Evolutionary conservation across 2,329 filamentous ascomycete species (phyloP).

Genomic region (Emergomyces orientalis): DNA sequence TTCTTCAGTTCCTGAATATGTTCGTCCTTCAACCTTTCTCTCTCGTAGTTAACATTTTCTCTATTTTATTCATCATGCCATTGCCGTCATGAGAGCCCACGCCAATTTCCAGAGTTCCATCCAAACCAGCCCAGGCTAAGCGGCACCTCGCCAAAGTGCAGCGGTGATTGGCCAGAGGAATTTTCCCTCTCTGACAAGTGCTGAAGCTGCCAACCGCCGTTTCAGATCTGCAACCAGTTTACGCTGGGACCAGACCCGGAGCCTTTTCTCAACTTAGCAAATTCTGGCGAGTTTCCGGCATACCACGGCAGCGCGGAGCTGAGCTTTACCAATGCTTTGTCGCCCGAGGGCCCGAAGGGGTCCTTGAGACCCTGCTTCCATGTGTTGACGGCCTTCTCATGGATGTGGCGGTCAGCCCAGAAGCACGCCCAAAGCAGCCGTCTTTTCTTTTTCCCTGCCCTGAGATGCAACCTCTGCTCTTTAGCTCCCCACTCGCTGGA

Average conservation of each 20-base stretch:
- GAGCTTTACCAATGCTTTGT: neutral
- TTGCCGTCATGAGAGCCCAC: neutral
- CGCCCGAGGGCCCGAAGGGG: neutral
- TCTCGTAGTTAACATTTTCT: no score
- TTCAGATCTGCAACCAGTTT: slow-evolving; percentile 9
- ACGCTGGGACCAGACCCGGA: slow-evolving; percentile 5
- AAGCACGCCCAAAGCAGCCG: neutral
- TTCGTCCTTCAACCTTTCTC: no score
- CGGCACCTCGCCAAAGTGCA: slow-evolving; percentile 4
- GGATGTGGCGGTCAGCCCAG: neutral
- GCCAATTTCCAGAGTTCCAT: neutral
- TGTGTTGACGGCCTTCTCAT: neutral
- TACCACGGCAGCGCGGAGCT: neutral
- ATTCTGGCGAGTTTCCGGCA: slow-evolving; percentile 16
- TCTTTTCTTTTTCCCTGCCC: neutral
- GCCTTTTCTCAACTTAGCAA: slow-evolving; percentile 18
- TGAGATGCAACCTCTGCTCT: neutral
- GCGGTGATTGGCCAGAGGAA: neutral
- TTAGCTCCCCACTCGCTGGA: neutral
- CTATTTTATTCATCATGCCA: no score
- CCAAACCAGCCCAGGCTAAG: neutral
- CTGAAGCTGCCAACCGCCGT: slow-evolving; percentile 6
- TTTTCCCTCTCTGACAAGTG: neutral
- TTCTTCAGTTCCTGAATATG: no score
- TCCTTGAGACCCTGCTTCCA: neutral